Percentiles rank a stretch among this genome's conserved stretches.
These are phyloP conservation scores for Sporodiniella umbellata DNA, from an alignment of 371 early-diverging fungal species.

Conservation along the genomic window DNA sequence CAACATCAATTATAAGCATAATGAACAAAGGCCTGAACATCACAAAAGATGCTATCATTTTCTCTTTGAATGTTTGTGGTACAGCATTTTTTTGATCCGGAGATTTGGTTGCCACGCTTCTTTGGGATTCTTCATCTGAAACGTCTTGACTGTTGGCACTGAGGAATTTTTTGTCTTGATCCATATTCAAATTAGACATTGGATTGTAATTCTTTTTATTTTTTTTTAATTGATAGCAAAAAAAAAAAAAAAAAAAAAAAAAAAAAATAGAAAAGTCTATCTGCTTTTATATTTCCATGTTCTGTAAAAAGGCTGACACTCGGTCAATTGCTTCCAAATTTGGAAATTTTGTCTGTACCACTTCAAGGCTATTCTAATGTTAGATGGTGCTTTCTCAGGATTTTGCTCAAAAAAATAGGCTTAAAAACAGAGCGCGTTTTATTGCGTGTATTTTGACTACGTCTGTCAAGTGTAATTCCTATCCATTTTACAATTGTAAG, in stretches of 20 bases:
- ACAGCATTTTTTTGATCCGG: neutral
- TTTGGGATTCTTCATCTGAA: neutral
- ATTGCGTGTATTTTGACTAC: too few relatives aligned
- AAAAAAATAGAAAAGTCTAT: neutral
- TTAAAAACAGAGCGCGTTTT: too few relatives aligned
- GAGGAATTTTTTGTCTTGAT: neutral
- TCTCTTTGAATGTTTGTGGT: constrained; percentile 4
- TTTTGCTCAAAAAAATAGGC: too few relatives aligned
- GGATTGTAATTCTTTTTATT: neutral
- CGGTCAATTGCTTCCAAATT: too few relatives aligned
- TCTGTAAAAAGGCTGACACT: too few relatives aligned
- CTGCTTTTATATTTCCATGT: too few relatives aligned
- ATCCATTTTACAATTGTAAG: too few relatives aligned
- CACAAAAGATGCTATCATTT: neutral
- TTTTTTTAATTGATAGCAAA: neutral
- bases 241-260: neutral
- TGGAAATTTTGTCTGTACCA: too few relatives aligned
- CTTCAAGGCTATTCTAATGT: too few relatives aligned
- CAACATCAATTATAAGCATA: constrained; percentile 29
- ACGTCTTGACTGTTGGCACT: neutral
- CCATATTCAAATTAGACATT: too few relatives aligned
- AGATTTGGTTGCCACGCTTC: neutral
- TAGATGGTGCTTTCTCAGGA: too few relatives aligned
- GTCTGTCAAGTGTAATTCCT: too few relatives aligned
- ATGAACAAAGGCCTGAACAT: constrained; percentile 4